A percentile compares a stretch with the other conserved stretches of the same genome.
phyloP scores from a whole-genome alignment of 2,329 filamentous ascomycete species.

The Penicillium italicum region DNA sequence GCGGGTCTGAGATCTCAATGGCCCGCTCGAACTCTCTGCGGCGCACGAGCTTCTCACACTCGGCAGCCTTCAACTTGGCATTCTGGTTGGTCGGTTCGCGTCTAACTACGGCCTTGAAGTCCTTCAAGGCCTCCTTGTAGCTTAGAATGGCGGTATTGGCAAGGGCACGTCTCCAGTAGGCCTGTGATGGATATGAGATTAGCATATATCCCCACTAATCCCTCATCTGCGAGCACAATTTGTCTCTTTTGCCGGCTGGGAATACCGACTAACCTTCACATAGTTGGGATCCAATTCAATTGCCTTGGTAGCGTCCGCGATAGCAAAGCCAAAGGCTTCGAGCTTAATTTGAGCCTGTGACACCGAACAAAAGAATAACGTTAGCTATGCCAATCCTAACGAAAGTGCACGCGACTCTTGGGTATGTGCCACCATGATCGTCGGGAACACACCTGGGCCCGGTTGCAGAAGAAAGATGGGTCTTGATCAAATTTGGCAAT shows the following conservation, averaged over 20 bases:
- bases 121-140: constrained; percentile 80
- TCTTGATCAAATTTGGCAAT: constrained; percentile 80
- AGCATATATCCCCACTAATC: background rate
- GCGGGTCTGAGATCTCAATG: constrained; percentile 88
- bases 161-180: constrained; percentile 89
- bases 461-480: constrained; percentile 88
- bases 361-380: constrained; percentile 4
- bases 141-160: constrained; percentile 87
- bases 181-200: constrained; percentile 50
- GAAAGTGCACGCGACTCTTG: background rate
- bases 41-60: constrained; percentile 93
- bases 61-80: constrained; percentile 82
- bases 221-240: background rate
- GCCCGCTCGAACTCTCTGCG: constrained; percentile 89
- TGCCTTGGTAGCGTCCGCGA: constrained; percentile 84
- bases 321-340: constrained; percentile 89
- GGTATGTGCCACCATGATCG: constrained; percentile 14
- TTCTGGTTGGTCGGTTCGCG: constrained; percentile 85
- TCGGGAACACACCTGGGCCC: constrained; percentile 71
- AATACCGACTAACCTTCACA: constrained; percentile 64
- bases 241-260: background rate
- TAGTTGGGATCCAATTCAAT: constrained; percentile 84
- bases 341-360: constrained; percentile 85
- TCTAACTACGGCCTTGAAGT: constrained; percentile 87
- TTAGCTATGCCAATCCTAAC: constrained; percentile 1